A percentile compares a stretch with the other conserved stretches of the same genome.
Conservation (phyloP, 2,329 filamentous ascomycete species). For the Ceratocystis destructans region DNA sequence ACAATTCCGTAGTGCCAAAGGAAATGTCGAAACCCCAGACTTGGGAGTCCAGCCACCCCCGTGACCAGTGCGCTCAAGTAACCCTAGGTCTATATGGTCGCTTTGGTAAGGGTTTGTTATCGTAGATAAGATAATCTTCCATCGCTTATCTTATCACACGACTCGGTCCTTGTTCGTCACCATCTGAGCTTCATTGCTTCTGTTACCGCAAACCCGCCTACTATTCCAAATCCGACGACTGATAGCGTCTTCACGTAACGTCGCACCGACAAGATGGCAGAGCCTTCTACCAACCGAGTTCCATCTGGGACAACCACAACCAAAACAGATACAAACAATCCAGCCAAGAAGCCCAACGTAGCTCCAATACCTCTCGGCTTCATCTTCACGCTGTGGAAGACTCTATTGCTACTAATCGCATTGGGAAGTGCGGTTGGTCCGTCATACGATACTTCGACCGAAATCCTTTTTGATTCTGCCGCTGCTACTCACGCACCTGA, state of each 20-base stretch:
- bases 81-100: background rate
- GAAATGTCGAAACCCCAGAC: background rate
- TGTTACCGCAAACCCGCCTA: background rate
- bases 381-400: conserved; percentile 53
- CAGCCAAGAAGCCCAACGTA: background rate
- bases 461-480: conserved; percentile 28
- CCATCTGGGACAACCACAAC: background rate
- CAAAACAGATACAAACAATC: background rate
- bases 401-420: conserved; percentile 48
- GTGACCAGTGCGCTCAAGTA: background rate
- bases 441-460: conserved; percentile 68
- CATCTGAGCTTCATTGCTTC: background rate
- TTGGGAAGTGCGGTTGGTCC: conserved; percentile 35
- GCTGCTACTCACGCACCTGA: conserved; percentile 29
- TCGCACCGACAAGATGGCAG: background rate
- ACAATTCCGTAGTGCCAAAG: background rate
- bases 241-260: background rate
- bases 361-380: conserved; percentile 22
- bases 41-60: background rate
- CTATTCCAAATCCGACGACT: conserved; percentile 3
- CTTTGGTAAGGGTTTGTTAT: background rate
- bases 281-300: background rate
- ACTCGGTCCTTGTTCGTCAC: no score
- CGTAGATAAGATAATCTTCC: background rate
- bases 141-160: background rate